Conservation (phyloP, 352 stramenopile genomes). For the Pelagophyceae sp. region DNA sequence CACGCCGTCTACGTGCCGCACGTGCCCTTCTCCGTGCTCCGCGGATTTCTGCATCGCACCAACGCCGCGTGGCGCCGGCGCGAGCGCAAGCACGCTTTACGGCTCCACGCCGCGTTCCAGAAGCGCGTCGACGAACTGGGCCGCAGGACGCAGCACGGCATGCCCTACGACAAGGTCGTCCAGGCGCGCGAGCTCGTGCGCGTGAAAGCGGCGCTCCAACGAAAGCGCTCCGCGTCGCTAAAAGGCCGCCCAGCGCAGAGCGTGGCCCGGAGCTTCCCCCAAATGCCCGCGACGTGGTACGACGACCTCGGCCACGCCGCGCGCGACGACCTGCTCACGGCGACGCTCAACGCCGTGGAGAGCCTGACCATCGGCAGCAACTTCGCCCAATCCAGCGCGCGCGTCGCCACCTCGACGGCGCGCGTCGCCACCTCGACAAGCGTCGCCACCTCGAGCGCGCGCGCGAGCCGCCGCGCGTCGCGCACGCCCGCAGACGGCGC, state of each 20-base stretch:
- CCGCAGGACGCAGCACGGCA: conserved; percentile 15
- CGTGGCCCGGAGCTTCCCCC: background rate
- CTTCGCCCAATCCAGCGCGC: conserved; percentile 30
- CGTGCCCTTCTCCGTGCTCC: background rate
- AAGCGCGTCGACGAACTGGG: conserved; percentile 9
- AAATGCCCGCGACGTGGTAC: background rate
- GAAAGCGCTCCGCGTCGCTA: background rate
- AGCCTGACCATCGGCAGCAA: background rate
- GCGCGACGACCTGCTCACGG: background rate
- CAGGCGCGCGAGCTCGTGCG: background rate
- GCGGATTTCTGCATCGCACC: background rate
- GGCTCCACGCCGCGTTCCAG: background rate
- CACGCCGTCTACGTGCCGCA: background rate
- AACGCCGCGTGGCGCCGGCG: conserved; percentile 9
- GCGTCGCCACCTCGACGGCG: conserved; percentile 44
- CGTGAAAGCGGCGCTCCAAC: background rate
- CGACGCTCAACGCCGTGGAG: conserved; percentile 4
- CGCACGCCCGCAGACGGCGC: no score
- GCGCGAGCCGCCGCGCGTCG: no score
- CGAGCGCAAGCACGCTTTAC: background rate
- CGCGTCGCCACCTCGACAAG: conserved; percentile 46
- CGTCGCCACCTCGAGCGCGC: conserved; percentile 41
- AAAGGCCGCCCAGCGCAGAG: background rate
- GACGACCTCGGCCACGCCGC: background rate
- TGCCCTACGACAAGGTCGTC: conserved; percentile 18